Conservation (phyloP, 768 basidiomycete genomes). For the Cyclocybe cylindracea region DNA sequence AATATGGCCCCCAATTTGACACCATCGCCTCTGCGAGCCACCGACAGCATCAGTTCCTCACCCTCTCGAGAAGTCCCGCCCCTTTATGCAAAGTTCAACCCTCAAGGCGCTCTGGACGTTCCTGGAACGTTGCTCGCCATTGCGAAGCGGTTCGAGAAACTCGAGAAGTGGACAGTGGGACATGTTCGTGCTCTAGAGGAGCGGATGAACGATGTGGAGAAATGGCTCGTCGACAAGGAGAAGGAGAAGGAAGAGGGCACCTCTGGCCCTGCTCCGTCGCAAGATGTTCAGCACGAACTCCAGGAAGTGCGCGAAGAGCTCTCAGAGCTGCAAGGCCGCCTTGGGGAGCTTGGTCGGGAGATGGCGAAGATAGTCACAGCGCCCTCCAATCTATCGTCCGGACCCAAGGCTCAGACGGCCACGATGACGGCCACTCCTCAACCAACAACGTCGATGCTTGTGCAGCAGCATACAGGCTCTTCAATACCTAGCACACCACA, state of each 20-base stretch:
- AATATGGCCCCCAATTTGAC: constrained; percentile 58
- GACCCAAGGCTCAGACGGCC: constrained; percentile 47
- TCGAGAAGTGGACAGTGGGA: constrained; percentile 88
- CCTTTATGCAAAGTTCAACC: constrained; percentile 74
- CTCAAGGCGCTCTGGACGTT: constrained; percentile 73
- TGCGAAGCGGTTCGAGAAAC: constrained; percentile 82
- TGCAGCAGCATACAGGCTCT: constrained; percentile 27
- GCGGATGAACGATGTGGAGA: constrained; percentile 89
- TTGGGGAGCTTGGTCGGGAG: constrained; percentile 75
- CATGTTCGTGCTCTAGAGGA: constrained; percentile 90
- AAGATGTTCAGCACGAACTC: constrained; percentile 41
- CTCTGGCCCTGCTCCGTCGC: constrained; percentile 16
- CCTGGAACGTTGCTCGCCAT: constrained; percentile 73
- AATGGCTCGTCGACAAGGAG: constrained; percentile 87
- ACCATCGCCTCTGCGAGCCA: constrained; percentile 62
- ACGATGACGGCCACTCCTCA: constrained; percentile 46
- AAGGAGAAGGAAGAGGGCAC: constrained; percentile 50
- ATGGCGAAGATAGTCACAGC: constrained; percentile 73
- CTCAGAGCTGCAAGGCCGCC: constrained; percentile 71
- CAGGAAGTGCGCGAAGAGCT: constrained; percentile 66
- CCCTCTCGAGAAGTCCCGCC: constrained; percentile 66
- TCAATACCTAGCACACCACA: constrained; percentile 37
- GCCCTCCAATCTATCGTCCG: constrained; percentile 48
- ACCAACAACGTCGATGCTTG: constrained; percentile 46
- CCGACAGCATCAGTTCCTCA: constrained; percentile 41